These are phyloP conservation scores for Rheum nobile DNA, from an alignment of 148 eudicot species.

Conservation along the genomic window DNA sequence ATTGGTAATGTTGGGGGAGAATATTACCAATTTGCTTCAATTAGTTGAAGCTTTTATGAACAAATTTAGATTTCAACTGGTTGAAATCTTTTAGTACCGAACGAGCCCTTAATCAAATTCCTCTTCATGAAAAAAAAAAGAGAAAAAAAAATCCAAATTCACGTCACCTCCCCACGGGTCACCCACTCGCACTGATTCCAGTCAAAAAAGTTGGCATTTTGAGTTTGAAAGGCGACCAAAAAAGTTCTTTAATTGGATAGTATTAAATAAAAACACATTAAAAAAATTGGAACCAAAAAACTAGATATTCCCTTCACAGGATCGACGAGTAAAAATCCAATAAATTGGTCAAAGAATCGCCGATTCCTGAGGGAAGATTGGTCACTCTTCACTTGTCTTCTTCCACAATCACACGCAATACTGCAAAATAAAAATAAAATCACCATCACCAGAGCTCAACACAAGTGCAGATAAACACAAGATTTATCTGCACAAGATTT, in stretches of 20 bases:
- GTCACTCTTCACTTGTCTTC: conserved; percentile 5
- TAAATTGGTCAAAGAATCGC: conserved; percentile 22
- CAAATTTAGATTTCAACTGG: too few species aligned
- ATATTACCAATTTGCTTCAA: too few species aligned
- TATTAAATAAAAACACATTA: not conserved
- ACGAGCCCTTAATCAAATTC: not conserved
- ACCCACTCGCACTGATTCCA: conserved; percentile 6
- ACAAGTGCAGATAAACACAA: not conserved
- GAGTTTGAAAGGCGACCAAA: not conserved
- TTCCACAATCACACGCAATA: not conserved
- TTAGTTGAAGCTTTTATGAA: too few species aligned
- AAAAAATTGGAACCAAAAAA: not conserved
- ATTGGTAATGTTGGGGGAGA: too few species aligned
- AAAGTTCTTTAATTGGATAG: not conserved
- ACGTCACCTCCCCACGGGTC: conserved; percentile 5
- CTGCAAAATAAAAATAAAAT: not conserved
- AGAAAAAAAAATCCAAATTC: not conserved
- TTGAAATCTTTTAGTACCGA: too few species aligned
- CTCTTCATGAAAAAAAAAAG: not conserved
- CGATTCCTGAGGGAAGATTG: not conserved
- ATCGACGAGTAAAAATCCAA: conserved; percentile 10
- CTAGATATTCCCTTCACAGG: conserved; percentile 7
- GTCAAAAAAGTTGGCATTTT: conserved; percentile 7
- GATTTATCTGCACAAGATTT: not conserved
- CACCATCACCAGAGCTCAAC: not conserved